Base-by-base conservation (phyloP, 2,329 filamentous ascomycete genomes). In the Colletotrichum sansevieriae region DNA sequence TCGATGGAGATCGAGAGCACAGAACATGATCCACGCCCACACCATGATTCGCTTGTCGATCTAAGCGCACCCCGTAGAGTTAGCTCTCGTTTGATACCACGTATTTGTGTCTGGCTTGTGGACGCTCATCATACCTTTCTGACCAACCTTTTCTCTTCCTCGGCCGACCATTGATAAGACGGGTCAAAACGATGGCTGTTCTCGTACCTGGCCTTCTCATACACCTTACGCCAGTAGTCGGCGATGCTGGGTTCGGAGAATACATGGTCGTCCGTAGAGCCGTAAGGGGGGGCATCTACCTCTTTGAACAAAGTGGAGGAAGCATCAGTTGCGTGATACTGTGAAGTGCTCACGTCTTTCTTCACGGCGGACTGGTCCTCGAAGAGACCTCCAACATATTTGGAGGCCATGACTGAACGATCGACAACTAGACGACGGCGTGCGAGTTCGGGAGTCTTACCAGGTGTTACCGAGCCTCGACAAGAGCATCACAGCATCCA, bases 101-200 rank as follows among this genome's bases (percentile, higher is more conserved):
- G n/a, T 25, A 10, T 15, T 35, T 13, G 12, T 25, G 9, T 22
- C 22, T 2, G 9, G 29, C 22, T 3, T 13, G 55, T 18, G 20
- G n/a, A 4, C 2, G 15, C 43, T 29, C 13, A 13, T 3, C 33
- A 25, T 70, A 84, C 82, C 76, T 83, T 85, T 65, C 79, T 76
- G 13, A 85, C 77, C 4, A 86, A 73, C 61, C 76, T 80, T 70
- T 78, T 80, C 75, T 86, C 84, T 61, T 86, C 84, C 13, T 83
- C 80, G 3, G 80, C 77, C 0, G 81, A 81, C 84, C 84, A 86
- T 47, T 68, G 43, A 52, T 56, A 71, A 22, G 11, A 70, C 11
- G 87, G 86, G 70, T 91, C 88, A 73, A 87, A 91, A 12, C 88
- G 83, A 74, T 91, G 88, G 1, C 83, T 78, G 18, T 89, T 88